Conservation (phyloP, 2,329 filamentous ascomycete genomes). For the Colletotrichum filicis region DNA sequence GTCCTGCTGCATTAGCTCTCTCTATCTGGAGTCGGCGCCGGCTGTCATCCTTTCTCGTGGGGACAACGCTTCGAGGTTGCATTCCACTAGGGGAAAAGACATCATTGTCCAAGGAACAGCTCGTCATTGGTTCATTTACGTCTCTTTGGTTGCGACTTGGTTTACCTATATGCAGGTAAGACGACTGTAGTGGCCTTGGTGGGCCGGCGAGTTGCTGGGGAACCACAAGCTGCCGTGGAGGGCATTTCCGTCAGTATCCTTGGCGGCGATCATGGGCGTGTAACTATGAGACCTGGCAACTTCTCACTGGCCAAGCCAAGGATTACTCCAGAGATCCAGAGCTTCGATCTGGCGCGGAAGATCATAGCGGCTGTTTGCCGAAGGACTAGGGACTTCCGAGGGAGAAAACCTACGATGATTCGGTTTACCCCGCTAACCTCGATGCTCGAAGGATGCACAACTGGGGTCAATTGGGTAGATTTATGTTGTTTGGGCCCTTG, state of each 20-base stretch:
- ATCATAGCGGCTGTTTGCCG: not conserved
- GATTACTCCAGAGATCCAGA: slow-evolving; percentile 17
- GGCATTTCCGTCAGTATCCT: slow-evolving; percentile 17
- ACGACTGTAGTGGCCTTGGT: slow-evolving; percentile 28
- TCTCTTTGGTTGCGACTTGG: not conserved
- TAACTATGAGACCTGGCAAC: not conserved
- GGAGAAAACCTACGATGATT: not conserved
- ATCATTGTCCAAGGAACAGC: not conserved
- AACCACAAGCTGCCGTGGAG: slow-evolving; percentile 16
- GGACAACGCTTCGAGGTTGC: slow-evolving; percentile 3
- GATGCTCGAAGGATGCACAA: not conserved
- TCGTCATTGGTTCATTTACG: slow-evolving; percentile 14
- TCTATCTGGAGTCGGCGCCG: not conserved
- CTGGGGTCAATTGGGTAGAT: not conserved
- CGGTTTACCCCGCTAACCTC: not conserved
- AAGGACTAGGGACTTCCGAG: not conserved
- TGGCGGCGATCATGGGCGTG: slow-evolving; percentile 30
- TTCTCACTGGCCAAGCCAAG: not conserved
- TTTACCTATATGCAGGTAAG: slow-evolving; percentile 1
- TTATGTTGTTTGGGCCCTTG: not conserved
- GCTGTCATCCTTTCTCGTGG: not conserved
- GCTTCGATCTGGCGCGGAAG: slow-evolving; percentile 18
- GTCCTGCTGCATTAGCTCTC: slow-evolving; percentile 21
- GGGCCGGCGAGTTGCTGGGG: slow-evolving; percentile 14
- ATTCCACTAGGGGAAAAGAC: not conserved